Evolutionary conservation across 225 moss, liverwort and hornwort species (phyloP), one percentile per base, ranked within the genome.

Genomic region (Antitrichia curtipendula): DNA sequence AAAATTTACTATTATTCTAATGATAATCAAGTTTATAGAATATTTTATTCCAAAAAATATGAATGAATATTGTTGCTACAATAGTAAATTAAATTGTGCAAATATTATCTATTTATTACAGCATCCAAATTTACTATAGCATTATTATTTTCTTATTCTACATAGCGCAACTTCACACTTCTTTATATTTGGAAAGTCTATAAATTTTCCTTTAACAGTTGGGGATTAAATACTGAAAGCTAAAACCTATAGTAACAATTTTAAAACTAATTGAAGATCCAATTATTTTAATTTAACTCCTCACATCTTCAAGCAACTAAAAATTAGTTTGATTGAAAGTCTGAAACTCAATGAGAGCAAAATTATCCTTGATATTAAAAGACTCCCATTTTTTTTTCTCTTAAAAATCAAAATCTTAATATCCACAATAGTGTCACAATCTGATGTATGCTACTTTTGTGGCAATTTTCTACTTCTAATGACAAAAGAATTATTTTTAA

Each of bases 211-310:
- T 41, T 70, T 15, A 25, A 70, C 25, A 15, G 8, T 27, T 16
- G 16, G 5, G 9, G 5, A 41, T 27, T n/a, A 70, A 16, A 41
- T 70, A 41, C 8, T 41, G 3, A 24, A 14, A 24, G 0, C 13
- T 40, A 24, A 41, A 0, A 15, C 3, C 41, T 8, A 25, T 25
- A 4, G 0, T 25, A 70, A 25, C 0, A 70, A 1, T 69, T 41
- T 25, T 25, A 8, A 70, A 21, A 70, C 5, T 70, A 8, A 41
- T 41, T 25, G 16, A 9, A 70, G 25, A 15, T 25, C 41, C 14
- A 25, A 25, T 41, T 70, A 41, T 8, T 25, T 25, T 7, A 41
- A 41, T 38, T 41, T 15, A 41, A 70, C 1, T 15, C 41, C 8
- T 25, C 8, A 8, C 8, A 8, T 69, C 25, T 5, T 40, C n/a